Percentiles rank a stretch among this genome's conserved stretches.
These are phyloP conservation scores for Xylaria sp. DNA, from an alignment of 2,329 filamentous ascomycete species.

Conservation along the genomic window DNA sequence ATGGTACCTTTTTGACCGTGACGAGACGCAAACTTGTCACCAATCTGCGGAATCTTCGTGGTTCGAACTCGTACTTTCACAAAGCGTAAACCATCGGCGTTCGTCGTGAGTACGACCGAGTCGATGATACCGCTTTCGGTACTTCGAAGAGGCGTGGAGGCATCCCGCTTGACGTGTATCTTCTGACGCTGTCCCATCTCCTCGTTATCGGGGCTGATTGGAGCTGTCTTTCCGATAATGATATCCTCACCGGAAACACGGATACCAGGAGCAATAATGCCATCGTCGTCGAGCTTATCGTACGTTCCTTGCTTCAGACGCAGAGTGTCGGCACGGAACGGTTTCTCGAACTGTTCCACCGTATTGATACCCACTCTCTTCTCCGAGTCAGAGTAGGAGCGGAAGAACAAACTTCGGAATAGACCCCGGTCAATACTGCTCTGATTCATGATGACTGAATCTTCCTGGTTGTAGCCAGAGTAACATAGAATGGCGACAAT, in stretches of 20 bases:
- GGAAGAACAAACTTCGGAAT: conserved; percentile 96
- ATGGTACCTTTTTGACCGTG: conserved; percentile 99
- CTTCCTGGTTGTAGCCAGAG: conserved; percentile 99
- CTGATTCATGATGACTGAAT: conserved; percentile 99
- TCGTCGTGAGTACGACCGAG: conserved; percentile 87
- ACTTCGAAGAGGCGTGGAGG: conserved; percentile 87
- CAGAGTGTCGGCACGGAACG: conserved; percentile 79
- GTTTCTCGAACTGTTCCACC: conserved; percentile 93
- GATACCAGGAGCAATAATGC: conserved; percentile 87
- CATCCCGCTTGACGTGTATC: conserved; percentile 86
- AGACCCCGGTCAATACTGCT: conserved; percentile 96
- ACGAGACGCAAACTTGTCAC: conserved; percentile 97
- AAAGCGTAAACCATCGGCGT: conserved; percentile 88
- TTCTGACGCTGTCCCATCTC: conserved; percentile 90
- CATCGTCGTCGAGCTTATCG: conserved; percentile 95
- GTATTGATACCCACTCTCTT: conserved; percentile 93
- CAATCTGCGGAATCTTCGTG: conserved; percentile 97
- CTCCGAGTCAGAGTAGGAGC: conserved; percentile 94
- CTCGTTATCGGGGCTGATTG: conserved; percentile 85
- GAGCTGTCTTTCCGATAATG: conserved; percentile 97
- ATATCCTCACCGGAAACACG: conserved; percentile 97
- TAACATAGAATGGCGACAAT: conserved; percentile 98
- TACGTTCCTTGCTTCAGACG: conserved; percentile 93
- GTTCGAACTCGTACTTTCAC: conserved; percentile 97
- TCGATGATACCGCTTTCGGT: conserved; percentile 98